Conservation (phyloP, 1,284 basidiomycete species). For the Puccinia coronata region DNA sequence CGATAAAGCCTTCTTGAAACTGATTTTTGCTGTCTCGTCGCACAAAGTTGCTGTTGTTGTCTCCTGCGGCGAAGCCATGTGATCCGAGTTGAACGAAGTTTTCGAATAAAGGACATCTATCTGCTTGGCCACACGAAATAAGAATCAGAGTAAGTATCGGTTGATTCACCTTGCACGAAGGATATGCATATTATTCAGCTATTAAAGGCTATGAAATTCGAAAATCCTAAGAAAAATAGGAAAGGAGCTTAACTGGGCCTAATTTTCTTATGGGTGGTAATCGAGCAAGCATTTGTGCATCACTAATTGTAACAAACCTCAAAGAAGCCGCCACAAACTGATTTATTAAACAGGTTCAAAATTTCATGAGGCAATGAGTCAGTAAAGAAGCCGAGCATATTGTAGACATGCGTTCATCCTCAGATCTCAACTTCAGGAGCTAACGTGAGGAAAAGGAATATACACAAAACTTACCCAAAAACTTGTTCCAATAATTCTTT, state of each 20-base stretch:
- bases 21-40: not conserved
- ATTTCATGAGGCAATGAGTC: not conserved
- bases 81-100: not conserved
- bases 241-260: slow-evolving; percentile 10
- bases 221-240: not conserved
- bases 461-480: not conserved
- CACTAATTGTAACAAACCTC: slow-evolving; percentile 23
- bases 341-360: not conserved
- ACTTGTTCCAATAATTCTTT: slow-evolving; percentile 2
- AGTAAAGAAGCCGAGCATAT: not conserved
- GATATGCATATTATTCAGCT: too few species aligned
- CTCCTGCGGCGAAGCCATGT: not conserved
- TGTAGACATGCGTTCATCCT: not conserved
- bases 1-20: not conserved
- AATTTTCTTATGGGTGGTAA: slow-evolving; percentile 33
- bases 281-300: slow-evolving; percentile 21
- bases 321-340: slow-evolving; percentile 22
- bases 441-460: not conserved
- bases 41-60: not conserved
- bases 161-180: not conserved
- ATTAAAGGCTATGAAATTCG: too few species aligned
- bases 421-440: not conserved
- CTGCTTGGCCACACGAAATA: not conserved
- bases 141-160: not conserved
- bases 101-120: not conserved